These are phyloP conservation scores for Xylaria digitata DNA, from an alignment of 2,329 filamentous ascomycete genomes.

Conservation along the genomic window DNA sequence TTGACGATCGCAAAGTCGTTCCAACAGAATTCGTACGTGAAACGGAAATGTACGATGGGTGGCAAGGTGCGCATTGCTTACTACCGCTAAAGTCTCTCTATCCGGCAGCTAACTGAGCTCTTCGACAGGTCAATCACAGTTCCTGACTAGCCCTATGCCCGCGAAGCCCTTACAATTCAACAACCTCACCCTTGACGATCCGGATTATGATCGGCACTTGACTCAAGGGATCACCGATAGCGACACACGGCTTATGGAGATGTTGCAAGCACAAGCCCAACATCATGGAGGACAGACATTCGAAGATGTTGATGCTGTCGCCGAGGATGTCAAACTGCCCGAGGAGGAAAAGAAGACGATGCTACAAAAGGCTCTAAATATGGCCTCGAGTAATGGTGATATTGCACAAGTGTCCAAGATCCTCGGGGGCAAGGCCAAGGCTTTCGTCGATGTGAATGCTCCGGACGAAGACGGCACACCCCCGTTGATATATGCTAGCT, in stretches of 20 bases:
- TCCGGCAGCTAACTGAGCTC: conserved; percentile 38
- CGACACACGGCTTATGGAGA: conserved; percentile 90
- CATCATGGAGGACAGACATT: conserved; percentile 78
- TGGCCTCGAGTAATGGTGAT: conserved; percentile 97
- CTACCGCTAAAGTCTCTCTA: conserved; percentile 32
- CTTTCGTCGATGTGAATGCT: conserved; percentile 85
- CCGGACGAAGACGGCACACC: conserved; percentile 95
- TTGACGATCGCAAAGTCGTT: conserved; percentile 84
- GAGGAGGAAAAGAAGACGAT: conserved; percentile 80
- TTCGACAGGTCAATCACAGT: conserved; percentile 87
- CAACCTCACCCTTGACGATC: conserved; percentile 84
- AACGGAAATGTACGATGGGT: conserved; percentile 98
- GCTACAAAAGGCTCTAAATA: conserved; percentile 88
- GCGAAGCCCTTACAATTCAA: conserved; percentile 85
- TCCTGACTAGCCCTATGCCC: conserved; percentile 85
- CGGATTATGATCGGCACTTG: conserved; percentile 75
- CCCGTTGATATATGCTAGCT: conserved; percentile 97
- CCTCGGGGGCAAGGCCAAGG: conserved; percentile 76
- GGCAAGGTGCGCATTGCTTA: conserved; percentile 76
- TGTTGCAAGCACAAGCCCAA: conserved; percentile 94
- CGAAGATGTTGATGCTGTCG: conserved; percentile 83
- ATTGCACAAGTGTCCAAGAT: conserved; percentile 82
- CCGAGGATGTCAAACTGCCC: conserved; percentile 77
- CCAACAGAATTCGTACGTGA: conserved; percentile 76
- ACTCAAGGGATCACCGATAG: conserved; percentile 74